Base-by-base conservation (phyloP, 306 rosid species). In the Sicyos baderoa region DNA sequence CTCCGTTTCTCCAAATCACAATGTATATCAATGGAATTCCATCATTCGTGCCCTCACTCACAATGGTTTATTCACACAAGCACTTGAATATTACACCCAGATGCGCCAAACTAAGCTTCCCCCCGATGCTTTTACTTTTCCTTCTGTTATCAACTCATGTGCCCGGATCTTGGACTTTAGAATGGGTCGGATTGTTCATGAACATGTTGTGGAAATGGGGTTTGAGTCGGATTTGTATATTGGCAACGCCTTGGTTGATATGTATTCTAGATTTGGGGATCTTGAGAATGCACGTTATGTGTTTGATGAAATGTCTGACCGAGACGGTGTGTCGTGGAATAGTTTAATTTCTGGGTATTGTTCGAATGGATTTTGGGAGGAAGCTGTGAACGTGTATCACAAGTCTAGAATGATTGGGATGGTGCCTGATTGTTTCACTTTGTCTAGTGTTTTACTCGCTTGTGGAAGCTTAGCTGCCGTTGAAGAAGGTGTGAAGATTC, bases 261-360 rank as follows among this genome's bases (percentile, higher is more conserved):
- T 80, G 83, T 76, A 72, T 17, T 35, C 75, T 4, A 79, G 77
- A 73, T 68, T 76, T 27, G 80, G 72, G 25, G 72, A 73, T 18
- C 54, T 76, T 1, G 73, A 13, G 5, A 54, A 54, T 11, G 83
- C 83, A 16, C 75, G 78, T 4, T 11, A 61, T 7, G 45, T 76
- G 73, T 80, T 80, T 48, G 83, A 73, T n/a, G 73, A 53, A 76
- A 76, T 80, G 83, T n/a, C 78, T 54, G 35, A 15, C 4, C 59
- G 73, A 21, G 80, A 80, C 51, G 48, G 50, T 6, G 80, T 80
- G 44, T 76, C 83, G 45, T 72, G 69, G 72, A 80, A 80, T 58
- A 76, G 78, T 73, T 32, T 79, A 59, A 72, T 79, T 76, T 79
- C 80, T 0, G 83, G 83, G 37, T 79, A 76, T 57, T 60, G 83